Evolutionary conservation across 176 grass and related monocot genomes (phyloP), one percentile per base, ranked within the genome.

Genomic region (Alopecurus myosuroides): DNA sequence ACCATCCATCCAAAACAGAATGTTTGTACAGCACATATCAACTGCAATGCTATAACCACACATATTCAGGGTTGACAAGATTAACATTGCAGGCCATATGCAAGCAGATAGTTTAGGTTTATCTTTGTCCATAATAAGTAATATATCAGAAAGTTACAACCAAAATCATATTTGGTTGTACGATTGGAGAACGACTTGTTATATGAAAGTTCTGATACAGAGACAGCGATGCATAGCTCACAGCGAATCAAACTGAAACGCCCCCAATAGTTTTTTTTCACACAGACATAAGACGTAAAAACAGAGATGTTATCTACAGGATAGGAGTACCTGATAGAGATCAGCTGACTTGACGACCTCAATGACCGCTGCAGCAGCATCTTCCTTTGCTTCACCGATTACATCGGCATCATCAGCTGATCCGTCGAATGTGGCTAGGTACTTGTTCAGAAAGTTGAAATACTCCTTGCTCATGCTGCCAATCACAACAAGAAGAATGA

Each of bases 391-490:
- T 35, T 87, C 93, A 86, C 41, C 82, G 36, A 96, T 96, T 11
- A 81, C 35, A 30, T 70, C 76, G 4, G 89, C 52, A 0, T 96
- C 97, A 65, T 96, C 89, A 25, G 5, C 76, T 7, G 64, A 72
- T 81, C 86, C 88, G 22, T 89, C 85, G 56, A 99, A 99, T 19
- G 89, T 96, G 33, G 78, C 75, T 45, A 99, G 84, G 85, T 99
- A 99, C 70, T 95, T 99, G 39, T 88, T 91, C 50, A 99, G 72
- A 22, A 94, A 99, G 49, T 87, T 86, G 71, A 94, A 94, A 56
- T 91, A 94, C 46, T 94, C 97, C 81, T 94, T 99, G 83, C 56
- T 76, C 86, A 91, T 89, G 82, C 97, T 99, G 92, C 1, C 33
- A 35, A 88, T 76, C 20, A 83, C 41, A 23, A 78, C 40, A 67